Evolutionary conservation across 2,329 filamentous ascomycete genomes (phyloP).

Genomic region (Cercospora sp.): DNA sequence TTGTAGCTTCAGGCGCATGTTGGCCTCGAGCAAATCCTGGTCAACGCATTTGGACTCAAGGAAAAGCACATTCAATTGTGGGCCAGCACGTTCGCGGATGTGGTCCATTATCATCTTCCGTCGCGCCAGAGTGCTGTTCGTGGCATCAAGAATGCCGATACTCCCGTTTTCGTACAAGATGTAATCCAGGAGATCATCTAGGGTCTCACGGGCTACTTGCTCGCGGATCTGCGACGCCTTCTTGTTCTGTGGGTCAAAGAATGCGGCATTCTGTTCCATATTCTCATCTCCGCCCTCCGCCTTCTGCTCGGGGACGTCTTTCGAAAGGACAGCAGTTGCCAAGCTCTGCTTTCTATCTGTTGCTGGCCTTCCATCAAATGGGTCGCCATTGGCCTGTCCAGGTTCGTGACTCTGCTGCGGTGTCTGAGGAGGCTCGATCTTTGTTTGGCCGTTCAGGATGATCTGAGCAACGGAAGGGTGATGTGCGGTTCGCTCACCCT

Average conservation of each 20-base stretch:
- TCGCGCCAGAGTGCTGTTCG: constrained; percentile 89
- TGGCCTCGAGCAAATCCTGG: constrained; percentile 79
- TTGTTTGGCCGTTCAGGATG: constrained; percentile 58
- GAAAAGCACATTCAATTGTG: constrained; percentile 85
- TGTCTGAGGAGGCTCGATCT: constrained; percentile 40
- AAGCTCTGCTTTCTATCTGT: constrained; percentile 26
- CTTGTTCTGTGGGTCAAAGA: constrained; percentile 90
- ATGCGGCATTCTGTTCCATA: constrained; percentile 86
- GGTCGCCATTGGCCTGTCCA: constrained; percentile 19
- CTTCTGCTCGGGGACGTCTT: constrained; percentile 22
- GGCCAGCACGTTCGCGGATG: constrained; percentile 79
- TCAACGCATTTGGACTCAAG: constrained; percentile 94
- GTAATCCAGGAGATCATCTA: constrained; percentile 90
- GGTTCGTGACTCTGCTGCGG: constrained; percentile 25
- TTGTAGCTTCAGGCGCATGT: constrained; percentile 94
- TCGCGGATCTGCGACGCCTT: constrained; percentile 81
- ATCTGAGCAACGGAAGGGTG: constrained; percentile 54
- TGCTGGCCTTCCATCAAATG: constrained; percentile 32
- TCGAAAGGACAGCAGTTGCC: constrained; percentile 25
- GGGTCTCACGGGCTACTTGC: constrained; percentile 85
- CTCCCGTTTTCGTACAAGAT: constrained; percentile 79
- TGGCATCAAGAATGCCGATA: constrained; percentile 94
- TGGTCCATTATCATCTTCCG: constrained; percentile 74
- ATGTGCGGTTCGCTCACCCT: constrained; percentile 19
- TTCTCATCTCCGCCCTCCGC: constrained; percentile 45